Evolutionary conservation across 805 yeast genomes (phyloP), one percentile per base, ranked within the genome.

Genomic region (Grigorovia transvaalensis): DNA sequence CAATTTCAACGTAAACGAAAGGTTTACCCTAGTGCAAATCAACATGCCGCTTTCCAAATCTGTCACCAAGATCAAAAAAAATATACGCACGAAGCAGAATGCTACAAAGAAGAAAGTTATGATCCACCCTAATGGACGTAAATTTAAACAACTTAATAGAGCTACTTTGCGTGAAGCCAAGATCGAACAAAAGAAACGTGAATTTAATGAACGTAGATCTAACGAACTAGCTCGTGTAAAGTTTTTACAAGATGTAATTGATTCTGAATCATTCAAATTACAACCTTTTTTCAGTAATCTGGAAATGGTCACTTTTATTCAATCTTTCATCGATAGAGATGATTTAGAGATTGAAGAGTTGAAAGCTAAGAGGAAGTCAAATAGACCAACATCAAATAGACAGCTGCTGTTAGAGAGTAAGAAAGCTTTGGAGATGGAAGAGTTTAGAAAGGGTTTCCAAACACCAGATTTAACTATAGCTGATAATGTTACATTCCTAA

Each of bases 111-210:
- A 66, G 52, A 58, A 58, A 33, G 50, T 53, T 11, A 59, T 61
- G n/a, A 59, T 68, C 35, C 98, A 91, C 65, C 93, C 95, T 20
- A 84, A 83, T 62, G 96, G 97, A 9, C 78, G 96, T 50, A 91
- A 89, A 67, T 85, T 88, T 67, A 84, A 84, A 67, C 88, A 85
- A 64, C 71, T 91, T 49, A 83, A 83, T 51, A 74, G 93, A 56
- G 97, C 97, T n/a, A 80, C 95, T 1, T 70, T 88, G 46, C 78
- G 99, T 67, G 95, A 90, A 56, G 75, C 74, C 48, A 87, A 85
- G 65, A 69, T 91, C 49, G 77, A 74, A 41, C 73, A 74, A 49
- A 80, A 77, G 64, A 86, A 85, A 63, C 66, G 74, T 20, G 74
- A 74, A 49, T 80, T 79, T 58, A 67, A 75, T 35, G 84, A 81